These are phyloP conservation scores for Penicillium lagena DNA, from an alignment of 495 filamentous ascomycete species.

Conservation along the genomic window DNA sequence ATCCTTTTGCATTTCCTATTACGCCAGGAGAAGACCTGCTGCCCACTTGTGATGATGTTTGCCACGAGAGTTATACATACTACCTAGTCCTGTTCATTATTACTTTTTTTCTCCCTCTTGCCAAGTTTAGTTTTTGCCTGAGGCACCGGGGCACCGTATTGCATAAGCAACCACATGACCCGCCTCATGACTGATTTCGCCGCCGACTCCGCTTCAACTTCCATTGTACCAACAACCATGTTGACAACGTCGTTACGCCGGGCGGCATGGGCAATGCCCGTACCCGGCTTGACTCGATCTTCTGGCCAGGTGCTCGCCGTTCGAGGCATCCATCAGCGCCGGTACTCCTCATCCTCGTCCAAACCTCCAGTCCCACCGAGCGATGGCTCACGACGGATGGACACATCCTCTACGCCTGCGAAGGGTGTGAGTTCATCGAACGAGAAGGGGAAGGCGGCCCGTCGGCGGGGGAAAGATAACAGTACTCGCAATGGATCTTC, in stretches of 20 bases:
- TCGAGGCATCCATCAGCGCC: conserved; percentile 35
- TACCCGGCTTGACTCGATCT: too few species aligned
- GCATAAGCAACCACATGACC: conserved; percentile 37
- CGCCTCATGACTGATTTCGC: conserved; percentile 37
- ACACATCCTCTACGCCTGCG: conserved; percentile 31
- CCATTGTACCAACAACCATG: conserved; percentile 32
- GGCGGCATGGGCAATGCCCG: conserved; percentile 27
- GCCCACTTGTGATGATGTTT: too few species aligned
- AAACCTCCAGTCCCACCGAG: conserved; percentile 41
- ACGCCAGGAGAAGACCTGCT: too few species aligned
- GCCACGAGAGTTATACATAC: too few species aligned
- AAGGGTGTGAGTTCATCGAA: conserved; percentile 33
- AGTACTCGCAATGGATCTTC: conserved; percentile 26
- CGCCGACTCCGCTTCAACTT: conserved; percentile 26
- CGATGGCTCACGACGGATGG: conserved; percentile 36
- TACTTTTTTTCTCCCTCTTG: conserved; percentile 1
- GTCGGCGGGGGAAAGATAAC: conserved; percentile 32
- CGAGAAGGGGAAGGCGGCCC: conserved; percentile 31
- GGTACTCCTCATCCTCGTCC: conserved; percentile 48
- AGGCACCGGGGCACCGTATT: conserved; percentile 21
- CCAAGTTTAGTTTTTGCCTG: conserved; percentile 1
- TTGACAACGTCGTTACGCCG: conserved; percentile 44
- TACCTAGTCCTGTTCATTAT: background rate
- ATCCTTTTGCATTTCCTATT: conserved; percentile 4
- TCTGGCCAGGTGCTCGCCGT: too few species aligned